phyloP scores from a whole-genome alignment of 805 yeast genomes.

The Grigorovia yakushimaensis region DNA sequence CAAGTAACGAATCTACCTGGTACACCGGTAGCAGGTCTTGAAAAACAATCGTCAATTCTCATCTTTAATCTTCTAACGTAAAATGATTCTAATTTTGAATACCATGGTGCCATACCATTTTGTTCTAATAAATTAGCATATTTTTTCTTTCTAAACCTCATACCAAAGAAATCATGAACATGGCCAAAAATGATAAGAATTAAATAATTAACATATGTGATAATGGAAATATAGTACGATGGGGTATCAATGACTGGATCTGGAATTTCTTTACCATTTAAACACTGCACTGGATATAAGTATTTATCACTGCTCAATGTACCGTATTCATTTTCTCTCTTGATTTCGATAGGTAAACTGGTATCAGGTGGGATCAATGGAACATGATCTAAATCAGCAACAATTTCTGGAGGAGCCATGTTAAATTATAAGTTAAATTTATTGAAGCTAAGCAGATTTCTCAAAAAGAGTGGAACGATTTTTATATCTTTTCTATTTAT shows the following conservation, averaged over 20 bases:
- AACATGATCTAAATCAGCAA: constrained; percentile 16
- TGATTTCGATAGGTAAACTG: constrained; percentile 29
- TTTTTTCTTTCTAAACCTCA: constrained; percentile 54
- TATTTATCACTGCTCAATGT: constrained; percentile 53
- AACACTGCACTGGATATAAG: constrained; percentile 51
- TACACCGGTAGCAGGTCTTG: constrained; percentile 93
- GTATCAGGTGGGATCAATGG: constrained; percentile 29
- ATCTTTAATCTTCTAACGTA: constrained; percentile 85
- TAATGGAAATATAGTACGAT: constrained; percentile 64
- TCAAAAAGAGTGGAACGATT: too few relatives aligned
- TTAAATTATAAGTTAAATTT: neutral
- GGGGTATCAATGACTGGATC: constrained; percentile 73
- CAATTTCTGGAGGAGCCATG: neutral
- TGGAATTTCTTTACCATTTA: constrained; percentile 45
- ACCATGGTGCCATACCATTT: constrained; percentile 94
- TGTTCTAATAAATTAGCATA: constrained; percentile 60
- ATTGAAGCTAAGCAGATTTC: too few relatives aligned
- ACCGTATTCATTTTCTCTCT: constrained; percentile 64
- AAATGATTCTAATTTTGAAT: constrained; percentile 85
- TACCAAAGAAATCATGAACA: constrained; percentile 78
- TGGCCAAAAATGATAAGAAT: constrained; percentile 84
- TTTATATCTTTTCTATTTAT: too few relatives aligned
- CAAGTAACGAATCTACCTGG: constrained; percentile 88
- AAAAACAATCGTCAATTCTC: constrained; percentile 89
- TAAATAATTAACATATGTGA: constrained; percentile 80